Evolutionary conservation across 2,329 filamentous ascomycete species (phyloP).

Genomic region (Lachnellula subtilissima): DNA sequence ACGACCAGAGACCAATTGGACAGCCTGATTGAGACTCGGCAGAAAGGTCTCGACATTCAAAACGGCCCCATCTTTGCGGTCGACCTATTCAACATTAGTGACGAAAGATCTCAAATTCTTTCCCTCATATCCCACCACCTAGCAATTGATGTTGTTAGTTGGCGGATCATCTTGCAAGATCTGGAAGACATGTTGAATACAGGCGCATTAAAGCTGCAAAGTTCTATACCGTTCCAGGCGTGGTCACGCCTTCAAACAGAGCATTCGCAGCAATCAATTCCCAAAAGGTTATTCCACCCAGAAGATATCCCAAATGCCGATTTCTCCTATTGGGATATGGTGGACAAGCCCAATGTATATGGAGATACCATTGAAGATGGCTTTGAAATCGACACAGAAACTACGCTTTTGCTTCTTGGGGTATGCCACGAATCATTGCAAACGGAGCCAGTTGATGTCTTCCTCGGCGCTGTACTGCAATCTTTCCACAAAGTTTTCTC

Average conservation of each 20-base stretch:
- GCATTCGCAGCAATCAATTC: slow-evolving; percentile 25
- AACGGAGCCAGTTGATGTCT: slow-evolving; percentile 37
- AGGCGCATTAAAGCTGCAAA: background rate
- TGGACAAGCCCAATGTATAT: slow-evolving; percentile 29
- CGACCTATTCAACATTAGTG: slow-evolving; percentile 8
- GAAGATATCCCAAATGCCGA: slow-evolving; percentile 26
- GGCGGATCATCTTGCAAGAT: slow-evolving; percentile 34
- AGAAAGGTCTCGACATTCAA: slow-evolving; percentile 30
- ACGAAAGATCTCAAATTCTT: slow-evolving; percentile 31
- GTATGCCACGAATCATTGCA: slow-evolving; percentile 29
- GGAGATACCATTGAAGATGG: slow-evolving; percentile 31
- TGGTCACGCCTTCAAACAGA: slow-evolving; percentile 33
- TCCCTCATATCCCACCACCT: slow-evolving; percentile 19
- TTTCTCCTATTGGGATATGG: slow-evolving; percentile 36
- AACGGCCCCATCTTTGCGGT: slow-evolving; percentile 15
- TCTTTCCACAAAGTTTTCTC: slow-evolving; percentile 35
- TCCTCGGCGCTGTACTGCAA: slow-evolving; percentile 32
- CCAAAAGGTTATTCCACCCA: slow-evolving; percentile 27
- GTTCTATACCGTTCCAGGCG: slow-evolving; percentile 33
- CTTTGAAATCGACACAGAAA: slow-evolving; percentile 38
- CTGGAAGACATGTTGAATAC: slow-evolving; percentile 27
- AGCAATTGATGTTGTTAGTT: slow-evolving; percentile 34
- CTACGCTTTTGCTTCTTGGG: slow-evolving; percentile 22
- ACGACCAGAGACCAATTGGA: background rate
- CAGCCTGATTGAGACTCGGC: slow-evolving; percentile 20